phyloP scores from a whole-genome alignment of 202 grass and related monocot genomes.

The Zizania palustris region DNA sequence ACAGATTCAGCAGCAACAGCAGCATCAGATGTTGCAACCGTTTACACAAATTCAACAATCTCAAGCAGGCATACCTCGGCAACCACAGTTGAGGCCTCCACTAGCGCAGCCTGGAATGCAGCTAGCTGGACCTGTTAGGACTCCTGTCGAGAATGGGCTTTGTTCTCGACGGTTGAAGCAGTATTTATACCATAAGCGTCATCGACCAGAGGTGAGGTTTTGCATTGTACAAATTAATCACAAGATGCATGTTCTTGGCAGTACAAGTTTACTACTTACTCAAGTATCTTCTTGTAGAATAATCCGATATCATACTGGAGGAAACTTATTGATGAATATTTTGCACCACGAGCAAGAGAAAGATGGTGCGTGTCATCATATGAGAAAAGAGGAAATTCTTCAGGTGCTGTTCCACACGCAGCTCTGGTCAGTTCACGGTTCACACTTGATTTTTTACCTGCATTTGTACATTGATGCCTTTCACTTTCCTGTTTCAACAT shows the following conservation, averaged over 20 bases:
- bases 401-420: slow-evolving; percentile 65
- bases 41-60: slow-evolving; percentile 52
- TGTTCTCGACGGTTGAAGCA: slow-evolving; percentile 86
- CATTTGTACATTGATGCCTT: slow-evolving; percentile 1
- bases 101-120: slow-evolving; percentile 58
- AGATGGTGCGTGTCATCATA: slow-evolving; percentile 97
- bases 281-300: slow-evolving; percentile 49
- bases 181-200: slow-evolving; percentile 87
- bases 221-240: slow-evolving; percentile 17
- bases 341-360: slow-evolving; percentile 79
- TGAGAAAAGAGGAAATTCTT: slow-evolving; percentile 75
- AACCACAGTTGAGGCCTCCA: slow-evolving; percentile 65
- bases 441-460: slow-evolving; percentile 10
- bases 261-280: slow-evolving; percentile 40
- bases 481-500: slow-evolving; percentile 10
- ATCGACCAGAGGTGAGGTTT: slow-evolving; percentile 62
- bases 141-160: slow-evolving; percentile 59
- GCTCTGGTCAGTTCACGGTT: slow-evolving; percentile 57
- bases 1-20: slow-evolving; percentile 59
- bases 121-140: slow-evolving; percentile 52
- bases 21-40: slow-evolving; percentile 62
- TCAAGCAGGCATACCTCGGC: slow-evolving; percentile 50
- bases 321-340: slow-evolving; percentile 93
- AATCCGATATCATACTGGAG: slow-evolving; percentile 93
- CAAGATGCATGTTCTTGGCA: slow-evolving; percentile 8